Evolutionary conservation across 371 early-diverging fungal genomes (phyloP).

Genomic region (Basidiobolus meristosporus): DNA sequence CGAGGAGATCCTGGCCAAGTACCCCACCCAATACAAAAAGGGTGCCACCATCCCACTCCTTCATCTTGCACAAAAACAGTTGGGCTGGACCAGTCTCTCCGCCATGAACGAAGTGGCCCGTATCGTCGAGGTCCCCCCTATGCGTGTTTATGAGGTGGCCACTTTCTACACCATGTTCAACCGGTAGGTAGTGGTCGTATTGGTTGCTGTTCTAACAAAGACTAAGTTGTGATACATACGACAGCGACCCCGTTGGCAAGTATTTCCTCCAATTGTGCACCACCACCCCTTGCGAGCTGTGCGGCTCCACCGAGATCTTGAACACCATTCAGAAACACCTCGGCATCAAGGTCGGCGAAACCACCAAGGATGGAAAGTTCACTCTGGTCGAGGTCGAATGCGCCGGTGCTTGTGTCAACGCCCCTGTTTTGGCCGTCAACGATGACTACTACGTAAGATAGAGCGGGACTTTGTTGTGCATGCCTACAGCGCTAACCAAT

Average conservation of each 20-base stretch:
- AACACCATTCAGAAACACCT: slow-evolving; percentile 70
- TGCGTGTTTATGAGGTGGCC: slow-evolving; percentile 98
- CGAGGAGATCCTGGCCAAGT: slow-evolving; percentile 73
- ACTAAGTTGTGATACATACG: neutral
- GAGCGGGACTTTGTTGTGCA: neutral
- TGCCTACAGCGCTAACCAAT: neutral
- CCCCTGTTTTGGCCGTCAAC: slow-evolving; percentile 92
- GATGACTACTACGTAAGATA: slow-evolving; percentile 82
- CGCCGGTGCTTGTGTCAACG: slow-evolving; percentile 97
- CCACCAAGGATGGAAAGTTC: slow-evolving; percentile 83
- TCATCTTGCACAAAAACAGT: slow-evolving; percentile 89
- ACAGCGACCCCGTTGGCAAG: slow-evolving; percentile 88
- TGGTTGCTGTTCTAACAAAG: neutral
- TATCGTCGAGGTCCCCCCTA: slow-evolving; percentile 85
- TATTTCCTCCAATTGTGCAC: slow-evolving; percentile 96
- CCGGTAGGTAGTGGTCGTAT: slow-evolving; percentile 25
- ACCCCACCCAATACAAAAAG: slow-evolving; percentile 95
- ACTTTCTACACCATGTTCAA: slow-evolving; percentile 99
- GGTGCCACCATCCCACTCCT: slow-evolving; percentile 90
- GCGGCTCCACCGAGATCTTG: slow-evolving; percentile 79
- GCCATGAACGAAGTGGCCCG: slow-evolving; percentile 95
- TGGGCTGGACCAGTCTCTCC: slow-evolving; percentile 77
- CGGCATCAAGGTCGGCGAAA: slow-evolving; percentile 83
- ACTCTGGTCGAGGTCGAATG: slow-evolving; percentile 97
- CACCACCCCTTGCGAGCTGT: slow-evolving; percentile 92